A percentile compares a stretch with the other conserved stretches of the same genome.
Conservation (phyloP, 176 grass and related monocot genomes). For the Raddia distichophylla region DNA sequence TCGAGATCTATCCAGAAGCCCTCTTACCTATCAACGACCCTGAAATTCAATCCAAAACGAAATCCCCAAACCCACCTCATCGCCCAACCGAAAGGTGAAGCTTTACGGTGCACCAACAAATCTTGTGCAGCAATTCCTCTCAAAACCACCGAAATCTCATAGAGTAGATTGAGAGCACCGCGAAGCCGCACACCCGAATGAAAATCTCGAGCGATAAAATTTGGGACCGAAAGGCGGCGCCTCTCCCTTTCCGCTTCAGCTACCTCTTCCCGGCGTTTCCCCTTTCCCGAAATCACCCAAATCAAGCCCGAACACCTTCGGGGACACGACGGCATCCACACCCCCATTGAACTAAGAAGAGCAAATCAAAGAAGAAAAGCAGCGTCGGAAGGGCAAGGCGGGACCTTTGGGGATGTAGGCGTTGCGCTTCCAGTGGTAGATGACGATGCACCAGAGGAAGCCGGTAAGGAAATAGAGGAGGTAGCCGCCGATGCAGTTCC, state of each 20-base stretch:
- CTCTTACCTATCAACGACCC: neutral
- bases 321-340: neutral
- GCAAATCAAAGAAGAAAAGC: conserved; percentile 1
- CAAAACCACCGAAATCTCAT: neutral
- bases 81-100: neutral
- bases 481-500: conserved; percentile 78
- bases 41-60: neutral
- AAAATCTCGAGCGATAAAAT: neutral
- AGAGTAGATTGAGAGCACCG: neutral
- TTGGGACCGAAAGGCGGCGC: neutral
- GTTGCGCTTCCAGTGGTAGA: conserved; percentile 95
- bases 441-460: conserved; percentile 95
- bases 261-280: neutral
- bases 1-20: conserved; percentile 8
- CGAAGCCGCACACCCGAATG: neutral
- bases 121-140: neutral
- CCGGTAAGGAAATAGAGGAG: conserved; percentile 74
- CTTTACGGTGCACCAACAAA: neutral
- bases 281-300: neutral
- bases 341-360: neutral
- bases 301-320: neutral
- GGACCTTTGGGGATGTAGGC: conserved; percentile 92
- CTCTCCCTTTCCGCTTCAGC: neutral
- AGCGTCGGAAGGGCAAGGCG: neutral
- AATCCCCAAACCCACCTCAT: neutral